Conservation (phyloP, 805 yeast species). For the Myxozyma vanderwaltii region DNA sequence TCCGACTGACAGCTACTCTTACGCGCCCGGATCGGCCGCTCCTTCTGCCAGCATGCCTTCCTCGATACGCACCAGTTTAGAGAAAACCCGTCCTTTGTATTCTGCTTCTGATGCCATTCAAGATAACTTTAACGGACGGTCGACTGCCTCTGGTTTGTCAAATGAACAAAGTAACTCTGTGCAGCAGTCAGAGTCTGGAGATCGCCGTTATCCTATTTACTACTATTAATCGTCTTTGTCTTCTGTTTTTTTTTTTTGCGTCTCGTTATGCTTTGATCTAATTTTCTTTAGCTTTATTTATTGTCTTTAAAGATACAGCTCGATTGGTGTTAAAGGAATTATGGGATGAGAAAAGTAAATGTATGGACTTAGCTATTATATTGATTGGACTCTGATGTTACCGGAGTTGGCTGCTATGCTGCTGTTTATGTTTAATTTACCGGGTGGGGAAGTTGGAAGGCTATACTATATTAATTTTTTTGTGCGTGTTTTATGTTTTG, state of each 20-base stretch:
- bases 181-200: neutral
- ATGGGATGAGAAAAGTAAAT: neutral
- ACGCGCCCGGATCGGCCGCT: neutral
- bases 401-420: neutral
- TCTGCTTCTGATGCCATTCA: neutral
- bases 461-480: neutral
- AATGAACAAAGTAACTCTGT: neutral
- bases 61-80: slow-evolving; percentile 8
- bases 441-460: too few species aligned
- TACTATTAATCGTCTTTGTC: slow-evolving; percentile 10
- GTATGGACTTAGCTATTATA: neutral
- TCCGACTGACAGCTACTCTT: neutral
- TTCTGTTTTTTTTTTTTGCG: too few species aligned
- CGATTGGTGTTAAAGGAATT: neutral
- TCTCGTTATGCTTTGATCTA: too few species aligned
- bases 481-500: neutral
- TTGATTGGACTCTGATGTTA: neutral
- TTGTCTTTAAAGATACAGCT: neutral
- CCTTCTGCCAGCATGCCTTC: neutral
- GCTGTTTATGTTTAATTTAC: neutral
- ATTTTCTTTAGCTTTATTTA: too few species aligned
- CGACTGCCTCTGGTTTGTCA: neutral
- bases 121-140: neutral
- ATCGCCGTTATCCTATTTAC: slow-evolving; percentile 15
- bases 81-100: slow-evolving; percentile 2